phyloP scores from a whole-genome alignment of 257 asterid species.

The Scutellaria galericulata region DNA sequence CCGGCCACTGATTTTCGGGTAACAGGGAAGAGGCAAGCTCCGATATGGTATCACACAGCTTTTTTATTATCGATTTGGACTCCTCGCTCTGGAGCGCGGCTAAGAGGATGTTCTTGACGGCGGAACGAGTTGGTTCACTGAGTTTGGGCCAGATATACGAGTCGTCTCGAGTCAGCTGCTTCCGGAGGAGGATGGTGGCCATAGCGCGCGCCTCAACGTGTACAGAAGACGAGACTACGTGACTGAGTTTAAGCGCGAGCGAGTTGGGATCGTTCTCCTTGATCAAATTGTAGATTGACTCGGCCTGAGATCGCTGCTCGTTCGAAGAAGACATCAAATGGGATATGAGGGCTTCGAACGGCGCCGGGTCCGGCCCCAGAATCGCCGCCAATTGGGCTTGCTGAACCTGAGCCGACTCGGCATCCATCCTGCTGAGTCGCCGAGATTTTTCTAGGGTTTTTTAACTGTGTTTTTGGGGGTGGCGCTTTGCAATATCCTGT shows the following conservation, averaged over 20 bases:
- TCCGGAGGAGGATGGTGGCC: conserved; percentile 86
- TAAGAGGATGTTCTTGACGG: conserved; percentile 60
- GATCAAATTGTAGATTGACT: conserved; percentile 74
- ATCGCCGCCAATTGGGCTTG: conserved; percentile 80
- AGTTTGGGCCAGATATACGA: conserved; percentile 84
- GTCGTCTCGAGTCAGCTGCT: conserved; percentile 79
- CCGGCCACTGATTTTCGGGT: conserved; percentile 91
- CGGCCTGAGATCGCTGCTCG: conserved; percentile 93
- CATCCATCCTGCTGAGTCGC: conserved; percentile 52
- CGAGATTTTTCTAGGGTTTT: conserved; percentile 48
- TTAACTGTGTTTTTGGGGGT: conserved; percentile 23
- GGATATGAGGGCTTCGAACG: conserved; percentile 74
- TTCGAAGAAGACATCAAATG: conserved; percentile 84
- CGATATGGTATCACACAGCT: conserved; percentile 87
- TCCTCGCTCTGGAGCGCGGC: conserved; percentile 68
- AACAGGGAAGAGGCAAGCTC: conserved; percentile 87
- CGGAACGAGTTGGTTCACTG: conserved; percentile 56
- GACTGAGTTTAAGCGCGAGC: conserved; percentile 68
- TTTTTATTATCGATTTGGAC: conserved; percentile 52
- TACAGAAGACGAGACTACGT: conserved; percentile 61
- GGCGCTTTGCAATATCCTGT: conserved; percentile 26
- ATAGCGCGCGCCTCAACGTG: conserved; percentile 75
- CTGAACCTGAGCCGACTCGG: conserved; percentile 73
- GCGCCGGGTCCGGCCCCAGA: conserved; percentile 74
- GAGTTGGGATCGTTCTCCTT: conserved; percentile 90